phyloP scores from a whole-genome alignment of 768 basidiomycete species.

The Mycena amicta region DNA sequence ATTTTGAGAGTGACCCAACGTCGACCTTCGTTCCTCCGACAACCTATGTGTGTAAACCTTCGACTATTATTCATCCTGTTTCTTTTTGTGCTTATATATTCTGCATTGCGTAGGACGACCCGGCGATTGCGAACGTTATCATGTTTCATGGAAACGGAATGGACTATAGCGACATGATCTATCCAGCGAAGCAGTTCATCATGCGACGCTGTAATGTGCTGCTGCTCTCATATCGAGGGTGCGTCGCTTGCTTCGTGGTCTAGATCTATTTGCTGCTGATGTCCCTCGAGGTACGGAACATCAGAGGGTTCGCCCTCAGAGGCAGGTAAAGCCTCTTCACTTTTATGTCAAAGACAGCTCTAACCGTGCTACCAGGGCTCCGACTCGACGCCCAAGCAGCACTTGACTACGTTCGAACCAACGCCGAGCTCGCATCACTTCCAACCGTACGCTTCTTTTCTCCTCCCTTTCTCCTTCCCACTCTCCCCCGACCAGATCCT shows the following conservation, averaged over 20 bases:
- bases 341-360: background rate
- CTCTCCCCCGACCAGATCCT: slow-evolving; percentile 52
- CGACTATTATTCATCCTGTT: background rate
- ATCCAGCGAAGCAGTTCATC: slow-evolving; percentile 10
- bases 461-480: background rate
- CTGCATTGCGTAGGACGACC: background rate
- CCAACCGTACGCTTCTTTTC: slow-evolving; percentile 4
- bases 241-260: background rate
- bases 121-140: slow-evolving; percentile 18
- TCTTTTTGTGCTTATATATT: background rate
- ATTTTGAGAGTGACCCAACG: background rate
- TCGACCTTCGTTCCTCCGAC: slow-evolving; percentile 1
- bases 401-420: slow-evolving; percentile 19
- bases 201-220: slow-evolving; percentile 19
- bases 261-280: background rate
- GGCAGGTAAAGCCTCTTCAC: slow-evolving; percentile 5
- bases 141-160: slow-evolving; percentile 27
- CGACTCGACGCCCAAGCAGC: slow-evolving; percentile 27
- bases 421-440: slow-evolving; percentile 3
- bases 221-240: slow-evolving; percentile 28
- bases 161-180: slow-evolving; percentile 14
- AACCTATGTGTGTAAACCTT: slow-evolving; percentile 2
- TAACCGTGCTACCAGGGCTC: slow-evolving; percentile 6
- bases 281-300: slow-evolving; percentile 15
- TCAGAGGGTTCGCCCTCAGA: slow-evolving; percentile 26